Evolutionary conservation across 2,329 filamentous ascomycete species (phyloP), one percentile per base, ranked within the genome.

Genomic region (Microascus cirrosus): DNA sequence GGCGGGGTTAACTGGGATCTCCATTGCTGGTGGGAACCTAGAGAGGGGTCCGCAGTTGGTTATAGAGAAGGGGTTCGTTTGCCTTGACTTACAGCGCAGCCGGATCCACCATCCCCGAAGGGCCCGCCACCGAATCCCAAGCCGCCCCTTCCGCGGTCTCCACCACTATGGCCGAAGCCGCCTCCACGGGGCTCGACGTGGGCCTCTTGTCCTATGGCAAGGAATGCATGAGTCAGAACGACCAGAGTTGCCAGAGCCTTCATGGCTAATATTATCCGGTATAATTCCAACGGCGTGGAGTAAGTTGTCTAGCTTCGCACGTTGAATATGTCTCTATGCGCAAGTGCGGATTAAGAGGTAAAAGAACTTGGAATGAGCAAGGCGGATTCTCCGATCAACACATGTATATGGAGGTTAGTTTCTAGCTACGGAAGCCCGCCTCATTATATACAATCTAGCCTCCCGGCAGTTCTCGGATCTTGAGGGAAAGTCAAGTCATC

Each of bases 61-160:
- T 12, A 20, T 10, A 6, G 56, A 12, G 28, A n/a, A 36, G 3
- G 25, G 28, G 28, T 12, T 12, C 18, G 24, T n/a, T 1, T 22
- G 39, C 20, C 55, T 12, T 51, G n/a, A 61, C 61, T 54, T 59
- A 63, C 61, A 59, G 61, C 61, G 39, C 58, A 59, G 48, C 36
- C 54, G 20, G 54, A 53, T 7, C 51, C 57, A 12, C 53, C 57
- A 25, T 42, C 42, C 10, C 53, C 57, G 53, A 59, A 59, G 18
- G 56, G 56, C 13, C 56, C 56, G n/a, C 56, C 56, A 12, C 51
- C 51, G 35, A 56, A 51, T 39, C 58, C 58, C 28, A 56, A 52
- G 13, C 60, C 59, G 11, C 58, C 56, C n/a, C 36, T 52, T 35
- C 55, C 57, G 55, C 55, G 54, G 15, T 59, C 59, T 13, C 59